These are phyloP conservation scores for Schizophyllum amplum DNA, from an alignment of 1,284 basidiomycete species.

Conservation along the genomic window DNA sequence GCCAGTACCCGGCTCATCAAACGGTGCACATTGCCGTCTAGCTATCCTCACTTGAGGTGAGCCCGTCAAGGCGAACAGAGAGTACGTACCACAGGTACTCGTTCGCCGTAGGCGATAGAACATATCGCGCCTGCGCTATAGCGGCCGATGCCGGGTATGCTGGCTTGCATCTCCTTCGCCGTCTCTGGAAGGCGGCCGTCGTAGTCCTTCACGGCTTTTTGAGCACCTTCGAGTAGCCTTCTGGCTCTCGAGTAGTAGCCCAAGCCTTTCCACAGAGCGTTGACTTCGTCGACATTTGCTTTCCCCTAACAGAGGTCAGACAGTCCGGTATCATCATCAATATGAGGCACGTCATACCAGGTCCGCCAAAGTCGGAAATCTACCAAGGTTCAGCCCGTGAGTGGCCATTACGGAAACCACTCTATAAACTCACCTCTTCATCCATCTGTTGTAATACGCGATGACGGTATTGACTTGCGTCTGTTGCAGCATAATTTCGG, in stretches of 20 bases:
- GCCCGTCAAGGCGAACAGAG: constrained; percentile 1
- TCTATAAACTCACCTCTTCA: constrained; percentile 49
- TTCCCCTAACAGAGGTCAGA: constrained; percentile 35
- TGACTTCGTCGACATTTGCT: constrained; percentile 79
- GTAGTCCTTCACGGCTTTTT: constrained; percentile 65
- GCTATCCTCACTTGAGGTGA: constrained; percentile 32
- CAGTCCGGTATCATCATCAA: background rate
- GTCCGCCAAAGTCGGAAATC: constrained; percentile 77
- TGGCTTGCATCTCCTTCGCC: constrained; percentile 73
- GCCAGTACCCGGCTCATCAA: constrained; percentile 77
- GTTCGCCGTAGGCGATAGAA: constrained; percentile 84
- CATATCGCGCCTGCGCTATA: constrained; percentile 90
- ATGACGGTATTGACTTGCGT: constrained; percentile 89
- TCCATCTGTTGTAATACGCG: constrained; percentile 84
- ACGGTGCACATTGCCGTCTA: constrained; percentile 90
- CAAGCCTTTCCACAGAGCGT: constrained; percentile 82
- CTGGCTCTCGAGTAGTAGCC: constrained; percentile 90
- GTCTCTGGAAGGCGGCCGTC: constrained; percentile 72
- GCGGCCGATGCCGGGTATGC: constrained; percentile 85
- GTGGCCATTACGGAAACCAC: constrained; percentile 11
- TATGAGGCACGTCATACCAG: constrained; percentile 54
- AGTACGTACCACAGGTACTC: constrained; percentile 63
- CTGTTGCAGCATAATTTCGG: constrained; percentile 97
- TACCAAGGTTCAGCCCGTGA: constrained; percentile 21
- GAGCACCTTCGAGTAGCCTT: constrained; percentile 69